Evolutionary conservation across 495 filamentous ascomycete species (phyloP).

Genomic region (Mytilinidion resinicola): DNA sequence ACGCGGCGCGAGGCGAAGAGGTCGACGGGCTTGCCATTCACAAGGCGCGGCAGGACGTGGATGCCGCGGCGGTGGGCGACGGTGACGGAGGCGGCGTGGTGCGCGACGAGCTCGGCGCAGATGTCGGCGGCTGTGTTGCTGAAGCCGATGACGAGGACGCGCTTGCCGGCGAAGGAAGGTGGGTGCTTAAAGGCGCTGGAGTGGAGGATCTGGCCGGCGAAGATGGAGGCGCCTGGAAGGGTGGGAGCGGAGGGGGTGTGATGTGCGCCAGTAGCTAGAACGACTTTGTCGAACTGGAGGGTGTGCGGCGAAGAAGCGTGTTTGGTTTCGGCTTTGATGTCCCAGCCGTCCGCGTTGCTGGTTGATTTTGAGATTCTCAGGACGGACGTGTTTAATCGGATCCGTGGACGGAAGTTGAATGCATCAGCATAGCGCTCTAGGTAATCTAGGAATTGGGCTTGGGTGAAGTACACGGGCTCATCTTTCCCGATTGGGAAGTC

Average conservation of each 20-base stretch:
- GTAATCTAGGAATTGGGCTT: constrained; percentile 1
- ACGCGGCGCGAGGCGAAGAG: not conserved
- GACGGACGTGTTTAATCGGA: not conserved
- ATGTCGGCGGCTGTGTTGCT: not conserved
- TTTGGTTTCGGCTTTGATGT: not conserved
- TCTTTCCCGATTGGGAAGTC: constrained; percentile 8
- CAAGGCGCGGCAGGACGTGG: not conserved
- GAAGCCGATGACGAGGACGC: not conserved
- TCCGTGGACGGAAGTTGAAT: not conserved
- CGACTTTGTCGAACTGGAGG: not conserved
- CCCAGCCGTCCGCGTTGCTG: not conserved
- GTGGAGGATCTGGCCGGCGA: not conserved
- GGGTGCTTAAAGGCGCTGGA: not conserved
- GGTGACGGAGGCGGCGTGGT: not conserved
- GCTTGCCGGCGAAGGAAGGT: not conserved
- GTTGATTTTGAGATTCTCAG: not conserved
- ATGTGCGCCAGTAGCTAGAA: not conserved
- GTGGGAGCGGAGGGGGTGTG: not conserved
- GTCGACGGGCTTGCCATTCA: not conserved
- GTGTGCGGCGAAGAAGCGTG: not conserved
- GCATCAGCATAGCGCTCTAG: not conserved
- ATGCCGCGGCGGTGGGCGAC: not conserved
- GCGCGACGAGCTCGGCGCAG: not conserved
- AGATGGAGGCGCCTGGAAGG: not conserved
- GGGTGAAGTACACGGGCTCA: not conserved